These are phyloP conservation scores for Limonomyces culmigenus DNA, from an alignment of 1,284 basidiomycete species.

Conservation along the genomic window DNA sequence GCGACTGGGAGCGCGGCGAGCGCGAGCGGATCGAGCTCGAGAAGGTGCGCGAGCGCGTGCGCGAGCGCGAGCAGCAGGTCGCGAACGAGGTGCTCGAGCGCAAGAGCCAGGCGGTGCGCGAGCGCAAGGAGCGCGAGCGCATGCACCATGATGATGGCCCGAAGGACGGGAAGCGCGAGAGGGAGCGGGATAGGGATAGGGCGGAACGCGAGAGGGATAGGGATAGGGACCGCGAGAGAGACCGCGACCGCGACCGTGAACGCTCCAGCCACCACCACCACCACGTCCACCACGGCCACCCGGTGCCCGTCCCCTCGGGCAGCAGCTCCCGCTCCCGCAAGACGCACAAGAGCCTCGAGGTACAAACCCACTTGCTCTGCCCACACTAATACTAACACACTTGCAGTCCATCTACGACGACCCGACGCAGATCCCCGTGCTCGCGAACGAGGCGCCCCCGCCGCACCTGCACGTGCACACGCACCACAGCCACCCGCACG, in stretches of 20 bases:
- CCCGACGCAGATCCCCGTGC: too few relatives aligned
- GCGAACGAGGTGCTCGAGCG: constrained; percentile 8
- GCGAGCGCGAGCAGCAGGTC: not conserved
- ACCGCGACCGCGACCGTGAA: constrained; percentile 9
- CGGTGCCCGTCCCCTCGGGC: not conserved
- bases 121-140: constrained; percentile 4
- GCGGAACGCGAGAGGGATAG: constrained; percentile 4
- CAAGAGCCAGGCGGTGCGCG: constrained; percentile 5
- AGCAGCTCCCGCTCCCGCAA: not conserved
- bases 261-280: constrained; percentile 1
- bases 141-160: too few relatives aligned
- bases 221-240: constrained; percentile 9
- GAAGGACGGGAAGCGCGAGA: constrained; percentile 1
- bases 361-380: too few relatives aligned
- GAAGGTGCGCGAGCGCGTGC: not conserved
- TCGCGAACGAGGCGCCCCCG: constrained; percentile 1
- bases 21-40: not conserved
- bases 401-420: too few relatives aligned
- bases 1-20: not conserved
- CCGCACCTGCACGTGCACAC: constrained; percentile 6
- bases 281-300: not conserved
- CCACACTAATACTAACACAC: too few relatives aligned
- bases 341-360: not conserved
- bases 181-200: not conserved
- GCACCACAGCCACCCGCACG: constrained; percentile 7